phyloP scores from a whole-genome alignment of 805 yeast species.

The Wickerhamiella qilinensis region DNA sequence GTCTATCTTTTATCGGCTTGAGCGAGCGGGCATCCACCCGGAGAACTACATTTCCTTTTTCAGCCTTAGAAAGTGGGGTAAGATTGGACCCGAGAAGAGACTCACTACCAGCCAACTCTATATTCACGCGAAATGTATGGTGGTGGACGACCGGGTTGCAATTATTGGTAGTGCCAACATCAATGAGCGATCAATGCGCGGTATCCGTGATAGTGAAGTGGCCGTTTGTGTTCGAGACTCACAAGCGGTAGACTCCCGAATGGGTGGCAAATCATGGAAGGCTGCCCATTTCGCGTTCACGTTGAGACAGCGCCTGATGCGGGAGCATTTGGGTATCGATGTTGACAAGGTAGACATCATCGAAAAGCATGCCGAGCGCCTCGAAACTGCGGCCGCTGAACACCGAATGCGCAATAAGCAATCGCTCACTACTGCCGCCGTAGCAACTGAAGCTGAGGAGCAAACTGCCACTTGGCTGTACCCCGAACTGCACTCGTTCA shows the following conservation, averaged over 20 bases:
- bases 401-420: background rate
- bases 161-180: slow-evolving; percentile 95
- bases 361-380: slow-evolving; percentile 12
- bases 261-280: slow-evolving; percentile 68
- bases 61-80: slow-evolving; percentile 91
- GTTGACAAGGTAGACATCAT: slow-evolving; percentile 15
- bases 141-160: slow-evolving; percentile 86
- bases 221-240: slow-evolving; percentile 81
- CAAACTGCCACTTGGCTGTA: slow-evolving; percentile 9
- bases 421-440: background rate
- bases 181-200: slow-evolving; percentile 92
- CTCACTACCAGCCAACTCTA: slow-evolving; percentile 83
- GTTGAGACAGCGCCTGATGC: slow-evolving; percentile 77
- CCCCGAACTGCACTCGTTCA: slow-evolving; percentile 37
- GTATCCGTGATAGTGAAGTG: slow-evolving; percentile 84
- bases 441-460: background rate
- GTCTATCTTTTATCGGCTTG: slow-evolving; percentile 70
- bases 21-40: slow-evolving; percentile 67
- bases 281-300: slow-evolving; percentile 87
- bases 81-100: slow-evolving; percentile 57
- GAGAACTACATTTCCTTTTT: slow-evolving; percentile 83
- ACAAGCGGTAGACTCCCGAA: slow-evolving; percentile 30
- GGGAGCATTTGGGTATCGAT: slow-evolving; percentile 92
- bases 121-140: slow-evolving; percentile 80
- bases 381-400: background rate